Percentiles rank a stretch among this genome's conserved stretches.
Evolutionary conservation across 306 rosid genomes (phyloP).

Genomic region (Casuarina glauca): DNA sequence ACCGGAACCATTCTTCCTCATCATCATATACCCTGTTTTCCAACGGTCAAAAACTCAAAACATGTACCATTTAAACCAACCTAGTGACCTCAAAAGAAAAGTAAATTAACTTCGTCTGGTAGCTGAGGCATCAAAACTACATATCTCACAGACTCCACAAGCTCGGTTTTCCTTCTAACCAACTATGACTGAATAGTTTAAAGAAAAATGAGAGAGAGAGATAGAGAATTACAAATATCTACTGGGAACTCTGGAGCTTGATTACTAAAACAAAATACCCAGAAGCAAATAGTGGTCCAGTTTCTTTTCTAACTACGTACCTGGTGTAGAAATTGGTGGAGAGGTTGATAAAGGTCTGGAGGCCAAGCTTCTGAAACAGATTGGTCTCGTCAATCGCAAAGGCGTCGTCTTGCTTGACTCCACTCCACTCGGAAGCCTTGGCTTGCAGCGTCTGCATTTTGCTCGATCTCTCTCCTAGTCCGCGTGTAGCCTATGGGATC

Average conservation of each 20-base stretch:
- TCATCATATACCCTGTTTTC: constrained; percentile 71
- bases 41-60: background rate
- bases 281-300: background rate
- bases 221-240: background rate
- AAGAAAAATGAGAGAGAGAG: background rate
- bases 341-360: constrained; percentile 66
- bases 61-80: background rate
- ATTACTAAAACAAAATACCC: background rate
- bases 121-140: background rate
- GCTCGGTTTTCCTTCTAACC: background rate
- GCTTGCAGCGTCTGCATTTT: constrained; percentile 70
- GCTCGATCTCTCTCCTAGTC: background rate
- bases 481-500: background rate
- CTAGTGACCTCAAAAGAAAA: background rate
- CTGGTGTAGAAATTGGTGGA: constrained; percentile 90
- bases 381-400: constrained; percentile 71
- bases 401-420: constrained; percentile 53
- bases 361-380: constrained; percentile 66
- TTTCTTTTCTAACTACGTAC: constrained; percentile 7
- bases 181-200: background rate
- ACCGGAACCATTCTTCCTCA: constrained; percentile 77
- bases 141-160: background rate
- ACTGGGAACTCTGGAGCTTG: background rate
- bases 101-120: background rate
- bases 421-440: constrained; percentile 86